Conservation (phyloP, 768 basidiomycete genomes). For the Neoboletus subvelutipes region DNA sequence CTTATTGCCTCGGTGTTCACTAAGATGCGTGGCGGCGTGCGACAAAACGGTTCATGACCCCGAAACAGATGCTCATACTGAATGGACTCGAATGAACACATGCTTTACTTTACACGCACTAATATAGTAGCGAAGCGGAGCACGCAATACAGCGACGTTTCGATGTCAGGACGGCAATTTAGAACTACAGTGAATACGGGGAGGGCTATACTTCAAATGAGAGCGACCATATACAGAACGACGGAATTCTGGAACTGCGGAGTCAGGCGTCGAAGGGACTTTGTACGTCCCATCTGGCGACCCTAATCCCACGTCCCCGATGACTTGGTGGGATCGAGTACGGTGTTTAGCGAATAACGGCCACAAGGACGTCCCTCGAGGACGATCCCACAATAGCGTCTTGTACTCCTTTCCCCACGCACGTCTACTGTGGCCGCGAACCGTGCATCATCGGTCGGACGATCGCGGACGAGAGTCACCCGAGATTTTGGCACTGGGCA, state of each 20-base stretch:
- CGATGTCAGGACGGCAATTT: conserved; percentile 2
- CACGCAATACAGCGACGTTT: background rate
- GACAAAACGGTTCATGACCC: background rate
- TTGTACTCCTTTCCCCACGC: background rate
- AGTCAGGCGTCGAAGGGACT: background rate
- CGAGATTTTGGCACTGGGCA: background rate
- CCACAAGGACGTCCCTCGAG: background rate
- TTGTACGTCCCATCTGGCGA: background rate
- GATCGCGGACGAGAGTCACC: background rate
- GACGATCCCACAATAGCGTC: background rate
- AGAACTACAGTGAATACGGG: background rate
- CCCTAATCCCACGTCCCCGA: background rate
- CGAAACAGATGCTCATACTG: background rate
- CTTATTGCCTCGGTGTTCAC: background rate
- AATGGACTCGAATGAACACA: background rate
- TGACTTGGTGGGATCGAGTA: background rate
- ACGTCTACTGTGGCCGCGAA: background rate
- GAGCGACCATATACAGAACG: background rate
- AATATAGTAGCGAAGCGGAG: background rate
- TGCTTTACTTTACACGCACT: background rate
- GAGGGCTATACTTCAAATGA: background rate
- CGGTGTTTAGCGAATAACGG: conserved; percentile 1
- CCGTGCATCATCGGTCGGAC: background rate
- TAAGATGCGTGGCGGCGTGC: background rate
- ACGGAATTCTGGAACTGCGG: background rate